A percentile compares a stretch with the other conserved stretches of the same genome.
Evolutionary conservation across 208 protist species (phyloP).

Genomic region (Acanthamoeba castellanii): DNA sequence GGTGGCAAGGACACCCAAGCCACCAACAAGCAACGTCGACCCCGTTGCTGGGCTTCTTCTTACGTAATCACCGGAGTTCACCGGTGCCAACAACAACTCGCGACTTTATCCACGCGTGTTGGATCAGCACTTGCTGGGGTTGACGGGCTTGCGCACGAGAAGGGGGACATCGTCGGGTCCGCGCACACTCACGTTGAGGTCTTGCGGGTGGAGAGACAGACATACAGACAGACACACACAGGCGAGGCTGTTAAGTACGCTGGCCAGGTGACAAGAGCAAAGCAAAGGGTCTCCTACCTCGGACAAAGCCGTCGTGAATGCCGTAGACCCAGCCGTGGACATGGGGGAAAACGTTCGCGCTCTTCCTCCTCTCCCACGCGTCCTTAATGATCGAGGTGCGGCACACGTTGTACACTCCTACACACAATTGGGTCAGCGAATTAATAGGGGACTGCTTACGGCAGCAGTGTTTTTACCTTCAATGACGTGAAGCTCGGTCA

Average conservation of each 20-base stretch:
- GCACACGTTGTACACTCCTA: slow-evolving; percentile 70
- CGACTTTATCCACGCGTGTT: too few species aligned
- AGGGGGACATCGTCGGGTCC: slow-evolving; percentile 32
- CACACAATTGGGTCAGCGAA: background rate
- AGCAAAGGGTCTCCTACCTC: background rate
- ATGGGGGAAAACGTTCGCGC: slow-evolving; percentile 37
- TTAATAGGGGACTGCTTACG: too few species aligned
- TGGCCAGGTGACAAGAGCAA: background rate
- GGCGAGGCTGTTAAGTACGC: background rate
- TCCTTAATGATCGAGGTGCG: slow-evolving; percentile 74
- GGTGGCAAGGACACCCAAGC: too few species aligned
- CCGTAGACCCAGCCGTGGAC: slow-evolving; percentile 77
- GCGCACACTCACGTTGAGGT: slow-evolving; percentile 26
- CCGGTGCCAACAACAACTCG: too few species aligned
- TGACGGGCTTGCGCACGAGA: slow-evolving; percentile 21
- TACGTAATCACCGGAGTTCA: too few species aligned
- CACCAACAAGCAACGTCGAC: too few species aligned
- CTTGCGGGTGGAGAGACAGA: background rate
- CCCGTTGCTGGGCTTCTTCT: too few species aligned
- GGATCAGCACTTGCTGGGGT: slow-evolving; percentile 19
- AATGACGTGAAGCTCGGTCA: slow-evolving; percentile 81
- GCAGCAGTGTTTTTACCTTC: slow-evolving; percentile 35
- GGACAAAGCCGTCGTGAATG: slow-evolving; percentile 66
- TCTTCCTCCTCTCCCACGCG: slow-evolving; percentile 71
- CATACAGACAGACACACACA: background rate